Percentiles rank a stretch among this genome's conserved stretches.
phyloP scores from a whole-genome alignment of 306 rosid species.

The Vigna trinervia region DNA sequence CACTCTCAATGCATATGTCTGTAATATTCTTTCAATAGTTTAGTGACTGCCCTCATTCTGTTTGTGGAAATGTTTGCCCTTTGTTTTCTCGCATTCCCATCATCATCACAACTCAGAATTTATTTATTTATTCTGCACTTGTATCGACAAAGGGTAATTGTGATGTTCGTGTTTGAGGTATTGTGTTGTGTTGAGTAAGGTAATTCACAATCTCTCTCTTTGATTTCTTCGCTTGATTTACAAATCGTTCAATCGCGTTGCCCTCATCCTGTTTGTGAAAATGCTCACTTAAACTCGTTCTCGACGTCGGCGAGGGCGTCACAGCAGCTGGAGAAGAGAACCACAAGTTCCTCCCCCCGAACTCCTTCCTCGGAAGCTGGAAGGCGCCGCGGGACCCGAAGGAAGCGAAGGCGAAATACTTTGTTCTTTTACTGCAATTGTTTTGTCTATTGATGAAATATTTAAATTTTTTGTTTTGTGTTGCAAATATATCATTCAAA shows the following conservation, averaged over 20 bases:
- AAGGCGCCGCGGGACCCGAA: conserved; percentile 66
- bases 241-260: neutral
- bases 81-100: neutral
- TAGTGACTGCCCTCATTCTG: conserved; percentile 7
- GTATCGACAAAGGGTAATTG: conserved; percentile 9
- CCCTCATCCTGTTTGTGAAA: neutral
- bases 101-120: neutral
- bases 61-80: conserved; percentile 10
- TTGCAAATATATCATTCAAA: neutral
- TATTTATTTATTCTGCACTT: neutral
- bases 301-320: conserved; percentile 52
- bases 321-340: conserved; percentile 52
- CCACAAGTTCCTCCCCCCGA: conserved; percentile 60
- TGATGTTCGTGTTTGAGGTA: no score
- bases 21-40: no score
- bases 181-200: no score
- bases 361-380: conserved; percentile 74
- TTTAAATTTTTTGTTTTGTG: neutral
- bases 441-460: conserved; percentile 4
- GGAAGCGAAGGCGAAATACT: conserved; percentile 63
- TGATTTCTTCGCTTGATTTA: no score
- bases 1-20: neutral
- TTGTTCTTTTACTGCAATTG: conserved; percentile 9
- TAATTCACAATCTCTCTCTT: neutral
- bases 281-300: conserved; percentile 41